Conservation (phyloP, 768 basidiomycete species). For the Inosperma sp. region DNA sequence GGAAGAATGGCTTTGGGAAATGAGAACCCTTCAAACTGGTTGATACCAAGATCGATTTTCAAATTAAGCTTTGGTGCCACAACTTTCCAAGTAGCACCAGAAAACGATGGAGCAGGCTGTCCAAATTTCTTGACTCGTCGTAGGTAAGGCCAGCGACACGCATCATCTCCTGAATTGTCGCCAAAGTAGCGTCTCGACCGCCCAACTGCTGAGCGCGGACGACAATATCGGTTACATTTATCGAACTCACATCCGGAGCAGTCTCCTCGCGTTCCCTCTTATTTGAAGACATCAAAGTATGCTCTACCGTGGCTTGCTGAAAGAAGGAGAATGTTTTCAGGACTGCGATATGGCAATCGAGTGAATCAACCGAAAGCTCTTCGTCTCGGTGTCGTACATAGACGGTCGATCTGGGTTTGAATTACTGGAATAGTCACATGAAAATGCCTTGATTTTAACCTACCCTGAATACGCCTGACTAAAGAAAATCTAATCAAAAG, state of each 20-base stretch:
- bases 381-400: no score
- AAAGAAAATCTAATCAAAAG: no score
- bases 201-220: constrained; percentile 2
- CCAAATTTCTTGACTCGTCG: constrained; percentile 2
- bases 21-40: constrained; percentile 1
- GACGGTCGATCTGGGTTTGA: no score
- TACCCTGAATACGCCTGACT: no score
- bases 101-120: neutral
- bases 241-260: constrained; percentile 7
- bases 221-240: constrained; percentile 1
- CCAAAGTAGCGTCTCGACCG: constrained; percentile 1
- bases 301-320: neutral
- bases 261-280: neutral
- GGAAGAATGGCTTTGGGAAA: constrained; percentile 5
- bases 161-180: constrained; percentile 1
- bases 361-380: no score
- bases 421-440: no score
- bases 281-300: neutral
- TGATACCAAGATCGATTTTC: constrained; percentile 3
- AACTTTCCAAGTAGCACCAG: constrained; percentile 4
- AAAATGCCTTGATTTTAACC: no score
- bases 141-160: neutral
- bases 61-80: constrained; percentile 4
- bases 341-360: no score
- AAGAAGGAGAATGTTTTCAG: no score